These are phyloP conservation scores for Senecio squalidus DNA, from an alignment of 140 eudicot genomes.

Conservation along the genomic window DNA sequence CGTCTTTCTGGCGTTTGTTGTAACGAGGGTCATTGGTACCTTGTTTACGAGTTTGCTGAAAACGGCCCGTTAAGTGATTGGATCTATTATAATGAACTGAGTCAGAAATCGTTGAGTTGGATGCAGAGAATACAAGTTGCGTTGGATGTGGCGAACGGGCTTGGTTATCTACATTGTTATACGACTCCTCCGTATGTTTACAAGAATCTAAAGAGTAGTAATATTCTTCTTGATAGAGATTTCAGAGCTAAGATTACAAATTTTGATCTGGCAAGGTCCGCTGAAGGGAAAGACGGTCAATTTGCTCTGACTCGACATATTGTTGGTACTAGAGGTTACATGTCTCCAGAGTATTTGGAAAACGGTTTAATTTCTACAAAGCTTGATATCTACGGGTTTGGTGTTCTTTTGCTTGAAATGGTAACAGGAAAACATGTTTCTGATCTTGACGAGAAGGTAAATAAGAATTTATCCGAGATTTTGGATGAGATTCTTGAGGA, in stretches of 20 bases:
- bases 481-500: constrained; percentile 43
- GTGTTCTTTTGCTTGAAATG: constrained; percentile 76
- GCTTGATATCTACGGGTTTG: constrained; percentile 94
- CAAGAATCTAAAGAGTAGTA: constrained; percentile 71
- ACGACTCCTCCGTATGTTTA: constrained; percentile 81
- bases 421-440: constrained; percentile 66
- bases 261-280: constrained; percentile 70
- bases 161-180: constrained; percentile 78
- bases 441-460: constrained; percentile 38
- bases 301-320: constrained; percentile 80
- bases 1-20: constrained; percentile 74
- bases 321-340: constrained; percentile 85
- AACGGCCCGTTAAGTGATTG: constrained; percentile 84
- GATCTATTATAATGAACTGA: constrained; percentile 32
- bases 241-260: constrained; percentile 77
- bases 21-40: constrained; percentile 73
- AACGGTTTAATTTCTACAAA: constrained; percentile 80
- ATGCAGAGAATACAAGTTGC: constrained; percentile 65
- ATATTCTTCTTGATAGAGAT: constrained; percentile 64
- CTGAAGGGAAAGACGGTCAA: constrained; percentile 62
- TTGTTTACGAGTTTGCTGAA: constrained; percentile 80
- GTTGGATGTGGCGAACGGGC: constrained; percentile 81
- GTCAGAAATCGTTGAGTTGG: constrained; percentile 48
- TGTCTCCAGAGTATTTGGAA: constrained; percentile 95
- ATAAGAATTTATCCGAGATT: constrained; percentile 36